Evolutionary conservation across 148 eudicot species (phyloP).

Genomic region (Mesembryanthemum crystallinum): DNA sequence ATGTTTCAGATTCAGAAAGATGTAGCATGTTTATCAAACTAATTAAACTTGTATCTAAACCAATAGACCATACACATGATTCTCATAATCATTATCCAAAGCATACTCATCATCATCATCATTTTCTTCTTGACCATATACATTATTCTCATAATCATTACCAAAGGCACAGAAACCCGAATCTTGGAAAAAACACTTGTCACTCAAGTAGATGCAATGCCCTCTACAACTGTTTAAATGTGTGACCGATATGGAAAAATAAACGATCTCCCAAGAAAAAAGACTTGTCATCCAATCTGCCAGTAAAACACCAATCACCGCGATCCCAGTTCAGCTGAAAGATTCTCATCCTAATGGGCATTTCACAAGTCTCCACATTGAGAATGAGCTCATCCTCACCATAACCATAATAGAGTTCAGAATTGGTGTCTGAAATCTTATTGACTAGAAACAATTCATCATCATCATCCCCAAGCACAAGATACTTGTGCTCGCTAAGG

Average conservation of each 20-base stretch:
- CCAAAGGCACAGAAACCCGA: constrained; percentile 20
- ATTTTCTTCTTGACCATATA: too few species aligned
- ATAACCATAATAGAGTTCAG: neutral
- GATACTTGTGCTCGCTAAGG: neutral
- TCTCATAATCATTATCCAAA: too few species aligned
- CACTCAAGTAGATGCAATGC: constrained; percentile 14
- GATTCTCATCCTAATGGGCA: constrained; percentile 6
- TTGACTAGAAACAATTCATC: constrained; percentile 14
- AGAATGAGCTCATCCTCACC: neutral
- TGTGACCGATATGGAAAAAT: constrained; percentile 7
- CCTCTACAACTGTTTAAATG: constrained; percentile 15
- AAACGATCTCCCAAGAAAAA: constrained; percentile 25
- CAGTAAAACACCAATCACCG: constrained; percentile 5
- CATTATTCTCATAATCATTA: too few species aligned
- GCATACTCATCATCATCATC: too few species aligned
- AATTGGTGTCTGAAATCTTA: neutral
- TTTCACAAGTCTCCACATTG: neutral
- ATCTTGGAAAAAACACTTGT: constrained; percentile 16
- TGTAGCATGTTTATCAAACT: too few species aligned
- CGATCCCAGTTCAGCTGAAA: constrained; percentile 9
- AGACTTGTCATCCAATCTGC: neutral
- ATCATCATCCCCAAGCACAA: neutral
- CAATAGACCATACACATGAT: too few species aligned
- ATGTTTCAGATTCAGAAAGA: too few species aligned
- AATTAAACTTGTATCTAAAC: too few species aligned